Base-by-base conservation (phyloP, 176 grass and related monocot species). In the Tuctoria greenei region DNA sequence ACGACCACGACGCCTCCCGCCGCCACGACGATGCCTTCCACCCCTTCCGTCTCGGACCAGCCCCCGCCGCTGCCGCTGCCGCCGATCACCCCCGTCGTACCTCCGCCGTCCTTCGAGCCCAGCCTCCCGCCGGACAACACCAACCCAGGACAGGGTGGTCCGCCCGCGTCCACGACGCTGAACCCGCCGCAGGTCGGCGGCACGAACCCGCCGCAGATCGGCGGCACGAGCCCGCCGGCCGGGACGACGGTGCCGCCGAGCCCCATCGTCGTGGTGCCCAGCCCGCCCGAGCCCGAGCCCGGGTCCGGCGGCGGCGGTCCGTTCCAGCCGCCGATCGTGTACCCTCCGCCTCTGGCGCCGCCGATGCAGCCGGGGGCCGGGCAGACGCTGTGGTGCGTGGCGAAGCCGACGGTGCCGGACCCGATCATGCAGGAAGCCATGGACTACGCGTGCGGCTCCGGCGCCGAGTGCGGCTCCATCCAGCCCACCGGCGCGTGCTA, bases 351-450 rank as follows among this genome's bases (percentile, higher is more conserved):
- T 10, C 73, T 90, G 6, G 87, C 86, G 6, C 90, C 93, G 28
- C 84, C 87, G 59, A 34, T 50, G 68, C 50, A 26, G 26, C 82
- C 88, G 37, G 88, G 63, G 14, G 14, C 75, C 4, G 86, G 86
- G 65, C 75, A 82, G 35, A 58, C 65, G 57, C 76, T 93, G 60
- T 97, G 93, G 93, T 97, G 93, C 74, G 87, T 90, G 51, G 93
- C 90, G n/a, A 97, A 97, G 71, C 93, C 93, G n/a, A 78, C 93
- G 26, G 85, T 97, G 81, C 90, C 93, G 72, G 85, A 97, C 75
- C 93, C 90, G 35, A 93, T 93, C 55, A 83, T 97, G 64, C 90
- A 93, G 76, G 93, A 93, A 23, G 93, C 90, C 28, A 90, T 97
- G 93, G 90, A 97, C 79, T 97, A 97, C 71, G 93, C 93, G 24